Evolutionary conservation across 176 grass and related monocot genomes (phyloP).

Genomic region (Ensete glaucum): DNA sequence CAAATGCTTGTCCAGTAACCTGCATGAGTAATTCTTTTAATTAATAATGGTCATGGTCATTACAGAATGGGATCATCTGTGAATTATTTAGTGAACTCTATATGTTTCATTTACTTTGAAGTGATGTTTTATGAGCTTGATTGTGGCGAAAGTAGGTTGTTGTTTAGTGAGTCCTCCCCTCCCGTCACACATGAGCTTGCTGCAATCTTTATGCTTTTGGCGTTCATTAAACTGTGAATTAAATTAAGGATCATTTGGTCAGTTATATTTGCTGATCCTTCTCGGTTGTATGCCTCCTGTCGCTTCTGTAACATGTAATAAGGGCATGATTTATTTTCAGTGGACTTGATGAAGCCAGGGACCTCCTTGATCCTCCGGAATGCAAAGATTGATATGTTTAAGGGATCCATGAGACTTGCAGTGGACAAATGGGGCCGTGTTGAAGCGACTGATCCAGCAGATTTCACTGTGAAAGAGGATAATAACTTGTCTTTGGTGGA

Average conservation of each 20-base stretch:
- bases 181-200: too few relatives aligned
- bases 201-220: neutral
- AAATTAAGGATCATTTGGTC: neutral
- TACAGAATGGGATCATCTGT: too few relatives aligned
- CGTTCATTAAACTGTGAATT: neutral
- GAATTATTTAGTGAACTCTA: too few relatives aligned
- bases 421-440: slow-evolving; percentile 87
- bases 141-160: too few relatives aligned
- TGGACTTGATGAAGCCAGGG: slow-evolving; percentile 65
- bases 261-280: neutral
- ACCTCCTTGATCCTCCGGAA: slow-evolving; percentile 72
- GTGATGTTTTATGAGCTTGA: too few relatives aligned
- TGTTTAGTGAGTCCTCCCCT: too few relatives aligned
- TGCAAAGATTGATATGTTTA: slow-evolving; percentile 94
- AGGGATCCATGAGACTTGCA: slow-evolving; percentile 84
- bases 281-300: neutral
- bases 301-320: neutral
- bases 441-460: slow-evolving; percentile 57
- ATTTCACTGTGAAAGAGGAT: slow-evolving; percentile 70
- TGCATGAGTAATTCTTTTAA: too few relatives aligned
- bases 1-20: too few relatives aligned
- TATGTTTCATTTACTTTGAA: too few relatives aligned
- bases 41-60: too few relatives aligned
- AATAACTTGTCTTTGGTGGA: slow-evolving; percentile 82
- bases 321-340: slow-evolving; percentile 25